Percentiles rank a stretch among this genome's conserved stretches.
phyloP scores from a whole-genome alignment of 495 filamentous ascomycete genomes.

The Amorphotheca resinae region DNA sequence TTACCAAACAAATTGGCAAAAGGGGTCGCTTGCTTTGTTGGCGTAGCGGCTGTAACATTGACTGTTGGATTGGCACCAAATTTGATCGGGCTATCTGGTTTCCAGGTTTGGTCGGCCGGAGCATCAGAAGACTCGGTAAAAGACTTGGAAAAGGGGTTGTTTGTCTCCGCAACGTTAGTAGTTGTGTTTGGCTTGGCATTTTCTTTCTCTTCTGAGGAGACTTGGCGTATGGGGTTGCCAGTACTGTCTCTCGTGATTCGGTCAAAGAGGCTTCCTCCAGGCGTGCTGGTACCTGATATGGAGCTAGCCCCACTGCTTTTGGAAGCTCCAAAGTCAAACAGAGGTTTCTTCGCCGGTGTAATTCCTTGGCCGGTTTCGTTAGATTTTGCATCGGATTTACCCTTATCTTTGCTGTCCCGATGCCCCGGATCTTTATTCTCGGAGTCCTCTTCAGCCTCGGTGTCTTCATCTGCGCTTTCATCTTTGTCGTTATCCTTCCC shows the following conservation, averaged over 20 bases:
- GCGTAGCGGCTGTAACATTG: conserved; percentile 24
- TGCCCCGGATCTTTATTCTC: conserved; percentile 19
- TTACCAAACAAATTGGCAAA: conserved; percentile 14
- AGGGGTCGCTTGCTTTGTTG: conserved; percentile 17
- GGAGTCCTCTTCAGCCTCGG: conserved; percentile 13
- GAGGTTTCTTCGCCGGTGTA: conserved; percentile 15
- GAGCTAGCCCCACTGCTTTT: conserved; percentile 13
- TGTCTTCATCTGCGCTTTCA: conserved; percentile 19
- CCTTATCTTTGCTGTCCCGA: conserved; percentile 20
- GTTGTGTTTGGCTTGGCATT: conserved; percentile 17
- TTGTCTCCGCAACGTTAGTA: conserved; percentile 18
- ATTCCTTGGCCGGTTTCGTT: conserved; percentile 18
- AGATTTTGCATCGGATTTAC: conserved; percentile 19
- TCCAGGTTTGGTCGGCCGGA: conserved; percentile 37
- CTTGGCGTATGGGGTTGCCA: conserved; percentile 27
- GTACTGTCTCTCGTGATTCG: conserved; percentile 31
- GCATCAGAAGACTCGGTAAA: conserved; percentile 16
- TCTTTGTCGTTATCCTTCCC: conserved; percentile 19
- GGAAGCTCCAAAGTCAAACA: conserved; percentile 15
- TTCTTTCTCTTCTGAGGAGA: conserved; percentile 20
- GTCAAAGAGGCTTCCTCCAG: conserved; percentile 33
- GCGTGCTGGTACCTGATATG: conserved; percentile 9
- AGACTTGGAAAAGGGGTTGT: conserved; percentile 15
- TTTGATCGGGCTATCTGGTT: conserved; percentile 36
- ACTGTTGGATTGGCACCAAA: conserved; percentile 28